Conservation (phyloP, 2,329 filamentous ascomycete genomes). For the Geosmithia morbida region DNA sequence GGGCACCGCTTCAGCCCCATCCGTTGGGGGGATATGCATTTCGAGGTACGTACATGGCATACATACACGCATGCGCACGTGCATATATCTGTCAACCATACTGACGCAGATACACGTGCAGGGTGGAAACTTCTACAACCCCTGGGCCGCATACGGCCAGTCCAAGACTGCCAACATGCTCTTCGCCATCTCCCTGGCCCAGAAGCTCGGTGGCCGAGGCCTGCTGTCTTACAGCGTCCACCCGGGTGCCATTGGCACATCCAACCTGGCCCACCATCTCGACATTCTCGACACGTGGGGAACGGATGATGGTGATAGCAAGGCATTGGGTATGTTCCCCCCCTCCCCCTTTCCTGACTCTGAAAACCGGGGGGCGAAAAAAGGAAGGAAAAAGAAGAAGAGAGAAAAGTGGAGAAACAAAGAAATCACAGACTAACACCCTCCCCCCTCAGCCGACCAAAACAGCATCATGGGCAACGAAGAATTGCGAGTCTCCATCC, state of each 20-base stretch:
- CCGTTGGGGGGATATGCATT: slow-evolving; percentile 2
- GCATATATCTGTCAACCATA: too few relatives aligned
- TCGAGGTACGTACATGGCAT: not conserved
- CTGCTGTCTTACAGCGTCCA: slow-evolving; percentile 9
- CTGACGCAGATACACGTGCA: too few relatives aligned
- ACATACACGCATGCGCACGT: too few relatives aligned
- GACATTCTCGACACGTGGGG: slow-evolving; percentile 9
- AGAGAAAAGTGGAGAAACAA: too few relatives aligned
- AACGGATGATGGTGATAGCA: not conserved
- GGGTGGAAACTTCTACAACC: slow-evolving; percentile 8
- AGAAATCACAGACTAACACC: not conserved
- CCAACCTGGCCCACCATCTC: slow-evolving; percentile 10
- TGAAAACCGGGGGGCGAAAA: too few relatives aligned
- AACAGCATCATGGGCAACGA: not conserved
- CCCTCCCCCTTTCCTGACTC: not conserved
- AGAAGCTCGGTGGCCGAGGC: slow-evolving; percentile 6
- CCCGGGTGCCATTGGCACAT: not conserved
- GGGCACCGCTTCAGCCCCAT: slow-evolving; percentile 1
- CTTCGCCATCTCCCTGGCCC: slow-evolving; percentile 7
- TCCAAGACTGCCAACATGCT: slow-evolving; percentile 15
- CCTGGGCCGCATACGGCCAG: slow-evolving; percentile 12
- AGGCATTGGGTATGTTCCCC: not conserved
- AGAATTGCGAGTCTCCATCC: not conserved
- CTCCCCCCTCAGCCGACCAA: not conserved
- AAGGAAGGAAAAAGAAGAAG: too few relatives aligned